phyloP scores from a whole-genome alignment of 2,329 filamentous ascomycete species.

The Fonsecaea pedrosoi region DNA sequence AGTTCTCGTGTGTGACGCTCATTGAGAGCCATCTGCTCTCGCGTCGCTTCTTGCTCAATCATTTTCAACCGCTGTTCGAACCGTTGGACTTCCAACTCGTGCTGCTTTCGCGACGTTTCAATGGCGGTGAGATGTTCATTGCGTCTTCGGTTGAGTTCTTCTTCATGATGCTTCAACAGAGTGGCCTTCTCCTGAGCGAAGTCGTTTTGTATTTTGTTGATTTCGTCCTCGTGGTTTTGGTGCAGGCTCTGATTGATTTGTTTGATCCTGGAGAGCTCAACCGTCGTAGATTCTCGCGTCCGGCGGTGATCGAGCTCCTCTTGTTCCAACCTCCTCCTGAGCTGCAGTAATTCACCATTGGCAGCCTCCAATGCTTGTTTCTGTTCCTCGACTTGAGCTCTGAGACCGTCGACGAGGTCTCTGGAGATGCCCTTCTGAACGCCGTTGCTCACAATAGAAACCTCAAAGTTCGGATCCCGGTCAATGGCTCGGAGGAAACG shows the following conservation, averaged over 20 bases:
- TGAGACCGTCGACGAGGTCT: conserved; percentile 85
- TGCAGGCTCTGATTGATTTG: conserved; percentile 74
- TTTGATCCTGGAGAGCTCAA: conserved; percentile 66
- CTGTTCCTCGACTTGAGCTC: conserved; percentile 77
- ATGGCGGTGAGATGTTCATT: conserved; percentile 57
- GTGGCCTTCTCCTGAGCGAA: conserved; percentile 38
- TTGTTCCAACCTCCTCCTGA: conserved; percentile 67
- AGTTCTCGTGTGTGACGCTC: conserved; percentile 36
- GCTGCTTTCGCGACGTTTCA: conserved; percentile 51
- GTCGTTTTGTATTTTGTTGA: conserved; percentile 57
- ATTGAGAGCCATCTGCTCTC: conserved; percentile 27
- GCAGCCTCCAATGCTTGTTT: conserved; percentile 65
- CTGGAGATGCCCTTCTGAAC: conserved; percentile 90
- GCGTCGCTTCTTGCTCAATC: conserved; percentile 34
- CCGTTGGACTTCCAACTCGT: conserved; percentile 55
- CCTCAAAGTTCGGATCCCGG: conserved; percentile 85
- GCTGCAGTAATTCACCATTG: conserved; percentile 61
- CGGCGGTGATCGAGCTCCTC: conserved; percentile 75
- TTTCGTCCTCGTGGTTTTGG: conserved; percentile 70
- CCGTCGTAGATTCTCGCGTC: conserved; percentile 63
- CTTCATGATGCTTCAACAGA: conserved; percentile 34
- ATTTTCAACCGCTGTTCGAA: conserved; percentile 56
- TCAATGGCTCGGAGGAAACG: conserved; percentile 84
- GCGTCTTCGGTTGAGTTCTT: conserved; percentile 45
- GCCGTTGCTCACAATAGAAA: conserved; percentile 78